A percentile compares a stretch with the other conserved stretches of the same genome.
Evolutionary conservation across 805 yeast genomes (phyloP).

Genomic region (Metschnikowia noctiluminum): DNA sequence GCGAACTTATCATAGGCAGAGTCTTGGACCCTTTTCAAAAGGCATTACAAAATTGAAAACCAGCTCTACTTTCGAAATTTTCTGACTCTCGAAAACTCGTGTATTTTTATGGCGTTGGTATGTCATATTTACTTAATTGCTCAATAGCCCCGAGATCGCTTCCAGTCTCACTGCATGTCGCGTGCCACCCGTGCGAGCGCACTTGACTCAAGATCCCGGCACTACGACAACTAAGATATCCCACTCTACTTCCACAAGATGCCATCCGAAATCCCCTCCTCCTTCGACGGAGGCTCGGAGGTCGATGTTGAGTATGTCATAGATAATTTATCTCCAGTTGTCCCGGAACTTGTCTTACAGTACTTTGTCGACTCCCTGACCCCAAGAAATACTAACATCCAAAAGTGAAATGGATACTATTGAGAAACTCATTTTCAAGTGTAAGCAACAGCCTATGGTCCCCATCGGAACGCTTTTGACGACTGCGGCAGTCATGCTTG

Average conservation of each 20-base stretch:
- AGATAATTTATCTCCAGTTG: not conserved
- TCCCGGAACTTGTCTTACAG: too few relatives aligned
- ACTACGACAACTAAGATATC: too few relatives aligned
- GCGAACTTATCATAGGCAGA: too few relatives aligned
- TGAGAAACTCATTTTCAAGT: constrained; percentile 56
- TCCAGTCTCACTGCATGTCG: constrained; percentile 1
- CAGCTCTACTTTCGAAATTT: too few relatives aligned
- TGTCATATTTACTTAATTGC: too few relatives aligned
- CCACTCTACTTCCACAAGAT: too few relatives aligned
- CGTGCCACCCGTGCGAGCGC: not conserved
- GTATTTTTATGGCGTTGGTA: too few relatives aligned
- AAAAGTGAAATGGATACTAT: constrained; percentile 41
- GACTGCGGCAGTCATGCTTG: constrained; percentile 73
- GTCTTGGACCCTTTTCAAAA: too few relatives aligned
- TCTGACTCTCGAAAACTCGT: too few relatives aligned
- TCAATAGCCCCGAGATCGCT: too few relatives aligned
- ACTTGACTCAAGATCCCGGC: not conserved
- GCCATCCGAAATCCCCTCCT: constrained; percentile 40
- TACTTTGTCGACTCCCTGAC: not conserved
- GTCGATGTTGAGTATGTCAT: constrained; percentile 46
- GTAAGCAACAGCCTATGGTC: constrained; percentile 84
- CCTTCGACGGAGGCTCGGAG: constrained; percentile 37
- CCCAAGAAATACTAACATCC: constrained; percentile 14
- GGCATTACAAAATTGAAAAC: too few relatives aligned
- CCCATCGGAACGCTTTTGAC: constrained; percentile 81